Base-by-base conservation (phyloP, 176 grass and related monocot species). In the barley (Hordeum vulgare) region DNA sequence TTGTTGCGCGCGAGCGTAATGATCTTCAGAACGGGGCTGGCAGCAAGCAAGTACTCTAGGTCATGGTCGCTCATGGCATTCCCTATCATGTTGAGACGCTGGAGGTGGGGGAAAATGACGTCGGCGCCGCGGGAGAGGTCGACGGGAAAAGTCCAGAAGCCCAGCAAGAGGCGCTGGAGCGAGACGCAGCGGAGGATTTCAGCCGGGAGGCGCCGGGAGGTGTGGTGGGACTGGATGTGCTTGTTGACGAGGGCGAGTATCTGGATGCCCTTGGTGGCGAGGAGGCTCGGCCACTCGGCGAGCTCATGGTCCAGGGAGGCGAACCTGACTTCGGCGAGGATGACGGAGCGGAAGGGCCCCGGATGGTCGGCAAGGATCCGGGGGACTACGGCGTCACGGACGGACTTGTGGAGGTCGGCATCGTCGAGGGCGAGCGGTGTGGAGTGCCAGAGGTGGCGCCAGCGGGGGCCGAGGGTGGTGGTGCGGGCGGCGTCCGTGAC, bases 51-150 rank as follows among this genome's bases (percentile, higher is more conserved):
- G 36, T 17, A 10, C 15, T 80, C 68, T 8, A 89, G 36, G 68
- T 89, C 81, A 4, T 8, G 17, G 1, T 61, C 36, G 2, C 8
- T 9, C 6, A 76, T 10, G 69, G 0, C 2, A 29, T 20, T 63
- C 17, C 9, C 1, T 17, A 11, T 1, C 14, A 89, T 27, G 15
- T 15, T 24, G 61, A 89, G 59, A 60, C 45, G 25, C 0, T 11
- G 45, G 14, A 89, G 87, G 6, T 28, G 25, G 26, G 86, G 81
- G 70, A 89, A 66, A 17, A 80, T 67, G 15, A 42, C 18, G 51
- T 11, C 36, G 11, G 21, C n/a, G 4, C 58, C 60, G 33, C 12
- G 7, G 64, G 7, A 37, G 34, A 69, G 4, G 66, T 40, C 18
- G 18, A 0, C 33, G 17, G 33, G 65, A 18, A 67, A 3, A 18